Conservation (phyloP, 2,329 filamentous ascomycete species). For the Phaeomoniella chlamydospora region DNA sequence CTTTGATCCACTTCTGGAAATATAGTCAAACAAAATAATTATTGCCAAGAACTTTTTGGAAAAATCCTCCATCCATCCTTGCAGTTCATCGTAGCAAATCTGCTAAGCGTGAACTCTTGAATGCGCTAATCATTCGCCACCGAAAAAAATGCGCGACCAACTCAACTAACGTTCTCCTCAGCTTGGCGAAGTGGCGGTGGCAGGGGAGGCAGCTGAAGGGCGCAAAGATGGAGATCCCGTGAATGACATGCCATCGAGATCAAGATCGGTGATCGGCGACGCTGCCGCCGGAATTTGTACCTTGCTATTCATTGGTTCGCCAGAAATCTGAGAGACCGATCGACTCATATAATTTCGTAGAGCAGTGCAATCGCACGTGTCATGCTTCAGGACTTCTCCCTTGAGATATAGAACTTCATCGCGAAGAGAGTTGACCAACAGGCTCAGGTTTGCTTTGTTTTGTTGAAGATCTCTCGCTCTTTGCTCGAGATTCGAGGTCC, state of each 20-base stretch:
- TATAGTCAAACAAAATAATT: too few relatives aligned
- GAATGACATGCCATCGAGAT: background rate
- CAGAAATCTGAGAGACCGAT: background rate
- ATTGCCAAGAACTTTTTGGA: too few relatives aligned
- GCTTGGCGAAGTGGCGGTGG: constrained; percentile 12
- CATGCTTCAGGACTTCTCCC: constrained; percentile 23
- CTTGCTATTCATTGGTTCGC: background rate
- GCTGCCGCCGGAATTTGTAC: background rate
- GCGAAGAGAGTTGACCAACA: constrained; percentile 19
- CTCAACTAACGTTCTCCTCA: too few relatives aligned
- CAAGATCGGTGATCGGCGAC: background rate
- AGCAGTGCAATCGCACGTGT: constrained; percentile 15
- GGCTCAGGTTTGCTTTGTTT: constrained; percentile 16
- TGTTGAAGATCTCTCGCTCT: constrained; percentile 20
- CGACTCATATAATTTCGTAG: background rate
- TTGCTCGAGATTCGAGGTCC: constrained; percentile 34
- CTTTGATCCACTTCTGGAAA: too few relatives aligned
- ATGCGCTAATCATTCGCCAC: too few relatives aligned
- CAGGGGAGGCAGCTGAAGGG: background rate
- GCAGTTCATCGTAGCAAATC: too few relatives aligned
- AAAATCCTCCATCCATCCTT: too few relatives aligned
- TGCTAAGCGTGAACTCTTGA: too few relatives aligned
- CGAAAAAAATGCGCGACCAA: too few relatives aligned
- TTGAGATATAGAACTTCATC: constrained; percentile 23
- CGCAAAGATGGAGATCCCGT: background rate